Percentiles rank a stretch among this genome's conserved stretches.
These are phyloP conservation scores for Citrus sinensis DNA, from an alignment of 345 rosid species.

Conservation along the genomic window DNA sequence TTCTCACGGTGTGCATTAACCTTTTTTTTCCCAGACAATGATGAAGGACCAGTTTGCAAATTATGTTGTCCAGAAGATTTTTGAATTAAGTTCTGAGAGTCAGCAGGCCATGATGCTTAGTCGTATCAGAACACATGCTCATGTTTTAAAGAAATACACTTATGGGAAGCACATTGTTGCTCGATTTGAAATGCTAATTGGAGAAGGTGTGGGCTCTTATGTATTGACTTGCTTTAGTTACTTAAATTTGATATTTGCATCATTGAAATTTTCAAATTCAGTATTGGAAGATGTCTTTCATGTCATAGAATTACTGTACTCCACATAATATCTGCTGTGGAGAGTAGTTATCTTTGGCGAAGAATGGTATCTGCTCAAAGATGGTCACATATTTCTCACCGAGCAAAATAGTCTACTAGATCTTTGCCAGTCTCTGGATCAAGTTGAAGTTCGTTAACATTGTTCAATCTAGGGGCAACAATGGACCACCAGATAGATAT, in stretches of 20 bases:
- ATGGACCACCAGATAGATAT: not conserved
- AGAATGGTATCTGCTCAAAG: not conserved
- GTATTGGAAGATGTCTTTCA: not conserved
- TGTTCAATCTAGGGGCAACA: not conserved
- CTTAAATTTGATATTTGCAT: not conserved
- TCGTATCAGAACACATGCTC: constrained; percentile 44
- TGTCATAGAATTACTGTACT: not conserved
- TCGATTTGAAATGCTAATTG: constrained; percentile 53
- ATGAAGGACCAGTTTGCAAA: constrained; percentile 79
- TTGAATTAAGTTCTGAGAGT: constrained; percentile 45
- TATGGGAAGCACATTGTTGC: constrained; percentile 78
- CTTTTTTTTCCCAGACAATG: constrained; percentile 38
- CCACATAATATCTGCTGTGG: not conserved
- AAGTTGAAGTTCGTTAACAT: not conserved
- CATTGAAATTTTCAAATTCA: not conserved
- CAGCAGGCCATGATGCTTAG: constrained; percentile 43
- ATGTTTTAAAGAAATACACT: constrained; percentile 72
- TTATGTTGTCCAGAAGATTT: constrained; percentile 70
- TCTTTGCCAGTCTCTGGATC: not conserved
- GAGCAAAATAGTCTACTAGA: not conserved
- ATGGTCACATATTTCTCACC: not conserved
- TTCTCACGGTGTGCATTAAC: not conserved
- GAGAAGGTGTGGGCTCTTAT: constrained; percentile 39
- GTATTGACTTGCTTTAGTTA: not conserved
- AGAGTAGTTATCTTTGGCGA: not conserved